Evolutionary conservation across 495 filamentous ascomycete species (phyloP).

Genomic region (Baudoinia panamericana): DNA sequence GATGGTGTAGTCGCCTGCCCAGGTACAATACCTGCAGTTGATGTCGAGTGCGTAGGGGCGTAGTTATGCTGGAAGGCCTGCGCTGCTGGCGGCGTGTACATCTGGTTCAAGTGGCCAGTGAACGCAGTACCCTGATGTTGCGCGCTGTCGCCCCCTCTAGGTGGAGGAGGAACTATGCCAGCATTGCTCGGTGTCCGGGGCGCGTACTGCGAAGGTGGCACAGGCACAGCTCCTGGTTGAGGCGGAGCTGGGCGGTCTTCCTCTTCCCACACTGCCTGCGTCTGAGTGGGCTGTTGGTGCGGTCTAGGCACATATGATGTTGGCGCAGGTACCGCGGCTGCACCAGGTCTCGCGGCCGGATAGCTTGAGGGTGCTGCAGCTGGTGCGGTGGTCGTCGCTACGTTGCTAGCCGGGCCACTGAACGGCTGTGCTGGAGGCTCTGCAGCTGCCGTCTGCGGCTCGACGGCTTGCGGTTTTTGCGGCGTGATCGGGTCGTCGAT

Average conservation of each 20-base stretch:
- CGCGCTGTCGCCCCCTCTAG: slow-evolving; percentile 28
- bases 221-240: slow-evolving; percentile 45
- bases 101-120: slow-evolving; percentile 9
- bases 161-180: slow-evolving; percentile 48
- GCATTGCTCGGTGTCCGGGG: slow-evolving; percentile 18
- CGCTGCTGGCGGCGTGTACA: slow-evolving; percentile 15
- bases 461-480: slow-evolving; percentile 37
- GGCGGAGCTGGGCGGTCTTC: slow-evolving; percentile 39
- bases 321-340: slow-evolving; percentile 22
- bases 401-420: slow-evolving; percentile 6
- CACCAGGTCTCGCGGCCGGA: slow-evolving; percentile 37
- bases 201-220: slow-evolving; percentile 22
- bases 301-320: slow-evolving; percentile 27
- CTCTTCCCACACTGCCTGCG: slow-evolving; percentile 24
- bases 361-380: slow-evolving; percentile 33
- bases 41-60: slow-evolving; percentile 21
- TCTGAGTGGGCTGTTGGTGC: slow-evolving; percentile 23
- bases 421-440: slow-evolving; percentile 31
- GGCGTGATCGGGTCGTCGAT: slow-evolving; percentile 44
- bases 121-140: background rate
- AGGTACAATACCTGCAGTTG: background rate
- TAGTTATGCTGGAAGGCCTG: slow-evolving; percentile 7
- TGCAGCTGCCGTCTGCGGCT: slow-evolving; percentile 39
- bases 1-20: background rate
- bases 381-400: slow-evolving; percentile 21